Conservation (phyloP, 2,329 filamentous ascomycete species). For the Juglanconis sp. region DNA sequence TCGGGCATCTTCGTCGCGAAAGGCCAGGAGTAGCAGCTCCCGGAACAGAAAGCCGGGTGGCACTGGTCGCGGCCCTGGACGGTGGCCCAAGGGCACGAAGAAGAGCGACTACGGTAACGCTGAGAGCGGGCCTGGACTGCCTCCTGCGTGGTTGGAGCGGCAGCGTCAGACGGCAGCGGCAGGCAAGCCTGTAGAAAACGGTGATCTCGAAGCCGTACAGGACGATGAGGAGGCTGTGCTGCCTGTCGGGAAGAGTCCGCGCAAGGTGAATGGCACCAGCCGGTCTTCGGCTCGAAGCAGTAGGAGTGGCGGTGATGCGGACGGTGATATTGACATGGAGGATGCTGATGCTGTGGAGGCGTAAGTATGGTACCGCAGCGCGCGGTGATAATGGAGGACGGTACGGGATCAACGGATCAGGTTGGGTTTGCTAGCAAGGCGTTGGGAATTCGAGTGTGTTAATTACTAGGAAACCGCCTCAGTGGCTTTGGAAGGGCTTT, state of each 20-base stretch:
- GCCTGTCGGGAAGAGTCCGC: conserved; percentile 19
- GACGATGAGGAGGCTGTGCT: conserved; percentile 26
- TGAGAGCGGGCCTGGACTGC: conserved; percentile 61
- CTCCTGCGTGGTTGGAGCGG: conserved; percentile 51
- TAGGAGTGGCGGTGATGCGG: conserved; percentile 14
- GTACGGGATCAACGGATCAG: neutral
- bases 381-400: neutral
- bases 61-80: conserved; percentile 61
- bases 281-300: conserved; percentile 23
- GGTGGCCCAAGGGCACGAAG: conserved; percentile 67
- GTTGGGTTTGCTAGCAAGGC: conserved; percentile 17
- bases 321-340: conserved; percentile 24
- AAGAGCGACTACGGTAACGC: conserved; percentile 67
- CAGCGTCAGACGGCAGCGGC: conserved; percentile 22
- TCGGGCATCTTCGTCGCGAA: conserved; percentile 21
- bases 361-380: neutral
- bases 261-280: conserved; percentile 18
- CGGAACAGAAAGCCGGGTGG: conserved; percentile 57
- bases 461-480: neutral
- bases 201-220: conserved; percentile 35
- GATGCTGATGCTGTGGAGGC: conserved; percentile 20
- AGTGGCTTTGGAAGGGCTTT: neutral
- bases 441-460: conserved; percentile 13
- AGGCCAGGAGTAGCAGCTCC: conserved; percentile 39
- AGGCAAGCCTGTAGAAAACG: conserved; percentile 28